Base-by-base conservation (phyloP, 192 early-diverging fungal genomes). In the Umbelopsis isabellina region DNA sequence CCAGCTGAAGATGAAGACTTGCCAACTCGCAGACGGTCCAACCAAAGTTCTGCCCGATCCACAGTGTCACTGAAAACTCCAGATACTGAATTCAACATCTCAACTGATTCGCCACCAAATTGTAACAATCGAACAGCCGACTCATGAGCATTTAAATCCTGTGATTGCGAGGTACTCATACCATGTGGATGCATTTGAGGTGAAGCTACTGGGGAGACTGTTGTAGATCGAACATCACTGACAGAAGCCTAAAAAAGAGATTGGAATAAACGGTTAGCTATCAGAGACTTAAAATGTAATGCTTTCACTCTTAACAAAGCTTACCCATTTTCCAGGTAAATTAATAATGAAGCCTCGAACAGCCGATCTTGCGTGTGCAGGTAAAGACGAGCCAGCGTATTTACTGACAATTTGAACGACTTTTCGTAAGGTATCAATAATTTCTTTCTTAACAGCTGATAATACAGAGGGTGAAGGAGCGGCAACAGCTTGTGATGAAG, bases 361-460 rank as follows among this genome's bases (percentile, higher is more conserved):
- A 41, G 81, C 88, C 46, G 84, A 75, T 52, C 90, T 82, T 18
- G 95, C 93, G 30, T 90, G 91, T 30, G 87, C 89, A 8, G 96
- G 93, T 46, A 98, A 79, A 65, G 90, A 91, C 3, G 88, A 82
- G 10, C 91, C 90, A n/a, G 96, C 95, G 76, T 98, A 94, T 58
- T 88, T 85, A 45, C 90, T 92, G 48, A 98, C 85, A 12, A 98
- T 88, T 25, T 91, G 91, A 8, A 98, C 92, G 3, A 95, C 96
- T 30, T 89, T 89, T 35, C 93, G 85, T 22, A 98, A 79, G 0
- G 94, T 95, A n/a, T 90, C 85, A 1, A 94, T 91, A 2, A 97
- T 85, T 47, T 97, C 96, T n/a, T 87, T 88, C 69, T 90, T 89
- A 1, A 77, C 70, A 33, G 67, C 13, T 2, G 75, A 77, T n/a